Evolutionary conservation across 306 rosid genomes (phyloP).

Genomic region (Benincasa hispida): DNA sequence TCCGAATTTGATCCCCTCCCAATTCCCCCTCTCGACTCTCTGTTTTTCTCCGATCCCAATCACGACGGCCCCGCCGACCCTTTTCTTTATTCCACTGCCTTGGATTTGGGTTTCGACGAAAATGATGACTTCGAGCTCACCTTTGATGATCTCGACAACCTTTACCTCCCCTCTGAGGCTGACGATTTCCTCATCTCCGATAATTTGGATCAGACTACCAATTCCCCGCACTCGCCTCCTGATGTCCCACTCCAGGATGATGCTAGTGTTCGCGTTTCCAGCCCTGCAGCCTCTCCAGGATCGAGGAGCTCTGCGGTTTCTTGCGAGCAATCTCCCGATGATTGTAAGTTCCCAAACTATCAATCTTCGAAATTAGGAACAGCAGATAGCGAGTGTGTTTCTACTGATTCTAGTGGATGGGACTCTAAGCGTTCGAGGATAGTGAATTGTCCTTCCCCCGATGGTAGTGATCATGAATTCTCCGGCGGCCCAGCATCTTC

Average conservation of each 20-base stretch:
- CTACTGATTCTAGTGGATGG: slow-evolving; percentile 14
- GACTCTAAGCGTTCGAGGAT: slow-evolving; percentile 7
- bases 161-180: slow-evolving; percentile 39
- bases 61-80: background rate
- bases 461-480: slow-evolving; percentile 21
- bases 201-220: slow-evolving; percentile 13
- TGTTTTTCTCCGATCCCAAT: slow-evolving; percentile 21
- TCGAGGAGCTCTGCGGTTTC: slow-evolving; percentile 15
- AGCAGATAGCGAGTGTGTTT: slow-evolving; percentile 10
- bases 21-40: slow-evolving; percentile 47
- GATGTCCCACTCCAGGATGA: background rate
- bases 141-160: slow-evolving; percentile 51
- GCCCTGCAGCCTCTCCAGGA: slow-evolving; percentile 17
- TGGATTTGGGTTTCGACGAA: slow-evolving; percentile 26
- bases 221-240: background rate
- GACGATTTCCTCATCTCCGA: slow-evolving; percentile 46
- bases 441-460: slow-evolving; percentile 15
- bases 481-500: slow-evolving; percentile 51
- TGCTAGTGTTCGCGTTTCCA: slow-evolving; percentile 15
- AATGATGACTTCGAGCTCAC: slow-evolving; percentile 46
- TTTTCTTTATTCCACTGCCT: slow-evolving; percentile 37
- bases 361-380: slow-evolving; percentile 17
- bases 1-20: slow-evolving; percentile 29
- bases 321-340: background rate
- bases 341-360: background rate